Base-by-base conservation (phyloP, 305 asterid genomes). In the Fraxinus baroniana region DNA sequence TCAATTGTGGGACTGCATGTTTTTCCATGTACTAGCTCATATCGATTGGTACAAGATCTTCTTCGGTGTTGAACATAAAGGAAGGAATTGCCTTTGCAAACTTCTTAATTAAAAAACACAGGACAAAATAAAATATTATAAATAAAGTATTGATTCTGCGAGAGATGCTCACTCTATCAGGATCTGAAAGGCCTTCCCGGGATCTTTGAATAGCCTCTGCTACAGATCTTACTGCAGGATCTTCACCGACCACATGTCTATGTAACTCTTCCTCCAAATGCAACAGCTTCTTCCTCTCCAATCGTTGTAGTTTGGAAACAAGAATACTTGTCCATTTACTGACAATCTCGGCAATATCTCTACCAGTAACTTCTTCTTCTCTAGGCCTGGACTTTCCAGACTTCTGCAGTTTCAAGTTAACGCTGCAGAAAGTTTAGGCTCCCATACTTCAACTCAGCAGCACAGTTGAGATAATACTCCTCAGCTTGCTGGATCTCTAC, bases 1-100 rank as follows among this genome's bases (percentile, higher is more conserved):
- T 91, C 82, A 95, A 76, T 78, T 98, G 88, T 20, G 99, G 94
- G 66, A 95, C 98, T 7, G 99, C 98, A 66, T 95, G 97, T 82
- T 94, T 95, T 87, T 95, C 98, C 99, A 95, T 94, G 87, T 95
- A 95, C 88, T 95, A 97, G 7, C 99, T 94, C 97, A 95, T 95
- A 84, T 95, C 97, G 2, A 95, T 94, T 81, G 97, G 91, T 37
- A 95, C 99, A 8, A 95, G 90, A 64, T 98, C 93, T 85, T 95
- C 95, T 86, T 95, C 97, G 0, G 98, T 94, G 89, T 95, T 93
- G 86, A 94, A 95, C 86, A 94, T 24, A 75, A 94, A 93, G 20
- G 94, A 87, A 5, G 99, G 97, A 18, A 95, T 94, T 15, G 98
- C 90, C 89, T 95, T 95, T 12, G 99, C 99, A 9, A 49, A 15